phyloP scores from a whole-genome alignment of 73 alveolate genomes.

The Paramecium caudatum region DNA sequence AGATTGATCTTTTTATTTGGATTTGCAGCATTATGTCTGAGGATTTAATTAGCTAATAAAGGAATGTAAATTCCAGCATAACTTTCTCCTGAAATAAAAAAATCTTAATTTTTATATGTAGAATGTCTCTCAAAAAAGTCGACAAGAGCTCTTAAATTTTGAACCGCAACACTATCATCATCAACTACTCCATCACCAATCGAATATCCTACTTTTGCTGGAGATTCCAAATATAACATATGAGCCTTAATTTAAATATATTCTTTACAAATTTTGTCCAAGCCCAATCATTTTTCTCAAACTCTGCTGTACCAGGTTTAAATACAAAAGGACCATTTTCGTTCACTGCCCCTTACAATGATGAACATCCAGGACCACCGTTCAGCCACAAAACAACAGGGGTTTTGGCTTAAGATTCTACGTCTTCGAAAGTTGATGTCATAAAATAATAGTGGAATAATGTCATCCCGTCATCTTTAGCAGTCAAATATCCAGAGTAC shows the following conservation, averaged over 20 bases:
- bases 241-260: conserved; percentile 75
- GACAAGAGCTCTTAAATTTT: conserved; percentile 84
- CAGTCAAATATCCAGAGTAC: conserved; percentile 54
- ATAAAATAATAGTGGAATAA: conserved; percentile 45
- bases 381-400: conserved; percentile 92
- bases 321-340: conserved; percentile 92
- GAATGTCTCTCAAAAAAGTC: conserved; percentile 87
- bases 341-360: conserved; percentile 84
- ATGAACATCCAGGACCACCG: conserved; percentile 99
- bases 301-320: not conserved
- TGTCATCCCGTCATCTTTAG: conserved; percentile 32
- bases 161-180: conserved; percentile 86
- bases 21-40: conserved; percentile 53
- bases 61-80: conserved; percentile 97
- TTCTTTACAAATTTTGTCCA: conserved; percentile 73
- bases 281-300: conserved; percentile 10
- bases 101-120: conserved; percentile 80
- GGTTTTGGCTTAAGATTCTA: not conserved
- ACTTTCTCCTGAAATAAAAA: conserved; percentile 93
- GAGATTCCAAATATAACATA: conserved; percentile 91
- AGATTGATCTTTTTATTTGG: conserved; percentile 78
- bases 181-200: conserved; percentile 24
- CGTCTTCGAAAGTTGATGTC: conserved; percentile 43
- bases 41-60: conserved; percentile 80
- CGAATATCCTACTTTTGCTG: conserved; percentile 90